phyloP scores from a whole-genome alignment of 2,329 filamentous ascomycete species.

The Colletotrichum zoysiae region DNA sequence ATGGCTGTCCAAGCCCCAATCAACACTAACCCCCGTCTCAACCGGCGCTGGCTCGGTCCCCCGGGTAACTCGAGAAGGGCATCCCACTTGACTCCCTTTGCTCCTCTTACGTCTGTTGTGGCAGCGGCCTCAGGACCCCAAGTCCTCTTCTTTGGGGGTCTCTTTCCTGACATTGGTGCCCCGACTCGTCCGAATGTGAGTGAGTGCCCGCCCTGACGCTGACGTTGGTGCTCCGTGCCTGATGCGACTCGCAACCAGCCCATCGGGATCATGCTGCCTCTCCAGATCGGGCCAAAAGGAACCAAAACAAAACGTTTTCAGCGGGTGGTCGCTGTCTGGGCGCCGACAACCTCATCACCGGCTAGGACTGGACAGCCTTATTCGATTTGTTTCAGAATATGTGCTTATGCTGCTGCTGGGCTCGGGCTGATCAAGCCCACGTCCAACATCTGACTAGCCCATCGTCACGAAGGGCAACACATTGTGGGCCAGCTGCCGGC shows the following conservation, averaged over 20 bases:
- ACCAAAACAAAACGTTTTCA: background rate
- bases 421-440: conserved; percentile 30
- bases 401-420: conserved; percentile 39
- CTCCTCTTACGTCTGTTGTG: background rate
- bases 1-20: conserved; percentile 22
- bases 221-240: background rate
- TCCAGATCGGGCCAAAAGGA: background rate
- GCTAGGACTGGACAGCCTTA: conserved; percentile 3
- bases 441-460: conserved; percentile 11
- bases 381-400: conserved; percentile 35
- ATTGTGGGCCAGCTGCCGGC: conserved; percentile 25
- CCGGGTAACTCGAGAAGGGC: conserved; percentile 9
- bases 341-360: conserved; percentile 19
- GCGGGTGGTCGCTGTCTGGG: conserved; percentile 2
- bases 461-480: conserved; percentile 17
- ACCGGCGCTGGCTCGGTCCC: conserved; percentile 30
- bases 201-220: background rate
- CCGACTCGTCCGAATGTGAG: background rate
- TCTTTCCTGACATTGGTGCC: background rate
- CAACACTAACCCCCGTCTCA: conserved; percentile 20
- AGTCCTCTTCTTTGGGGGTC: background rate
- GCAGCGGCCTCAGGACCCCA: background rate
- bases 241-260: background rate
- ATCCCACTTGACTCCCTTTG: background rate
- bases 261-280: conserved; percentile 2